These are phyloP conservation scores for Pouteria campechiana DNA, from an alignment of 179 eudicot species.

Conservation along the genomic window DNA sequence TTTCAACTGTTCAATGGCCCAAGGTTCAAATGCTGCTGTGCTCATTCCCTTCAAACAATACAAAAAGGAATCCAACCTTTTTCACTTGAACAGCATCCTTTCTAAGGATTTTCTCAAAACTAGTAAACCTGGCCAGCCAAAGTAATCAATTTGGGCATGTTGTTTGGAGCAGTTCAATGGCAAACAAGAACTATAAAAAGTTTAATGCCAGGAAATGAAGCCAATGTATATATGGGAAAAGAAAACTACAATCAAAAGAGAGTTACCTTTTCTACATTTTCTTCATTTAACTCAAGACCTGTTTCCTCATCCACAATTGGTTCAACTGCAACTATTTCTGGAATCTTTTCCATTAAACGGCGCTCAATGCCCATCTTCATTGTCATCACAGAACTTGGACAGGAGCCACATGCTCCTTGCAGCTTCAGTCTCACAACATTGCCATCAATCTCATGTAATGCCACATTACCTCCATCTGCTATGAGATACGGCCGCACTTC, in stretches of 20 bases:
- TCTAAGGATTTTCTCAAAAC: too few relatives aligned
- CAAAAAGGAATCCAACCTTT: too few relatives aligned
- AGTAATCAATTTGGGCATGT: too few relatives aligned
- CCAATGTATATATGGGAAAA: not conserved
- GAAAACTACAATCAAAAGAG: not conserved
- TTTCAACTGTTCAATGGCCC: too few relatives aligned
- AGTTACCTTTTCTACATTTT: conserved; percentile 82
- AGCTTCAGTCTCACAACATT: conserved; percentile 70
- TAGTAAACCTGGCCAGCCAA: too few relatives aligned
- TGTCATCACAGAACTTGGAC: conserved; percentile 85
- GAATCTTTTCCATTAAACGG: conserved; percentile 84
- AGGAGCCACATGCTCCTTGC: conserved; percentile 98
- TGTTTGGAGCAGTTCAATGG: too few relatives aligned
- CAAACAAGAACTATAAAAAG: too few relatives aligned
- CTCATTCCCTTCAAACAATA: too few relatives aligned
- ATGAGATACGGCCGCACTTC: conserved; percentile 91
- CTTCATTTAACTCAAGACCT: conserved; percentile 89
- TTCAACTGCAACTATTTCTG: conserved; percentile 90
- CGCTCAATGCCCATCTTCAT: conserved; percentile 96
- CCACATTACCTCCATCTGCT: conserved; percentile 98
- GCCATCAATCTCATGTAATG: conserved; percentile 85
- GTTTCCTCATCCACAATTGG: conserved; percentile 83
- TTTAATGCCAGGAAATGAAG: too few relatives aligned
- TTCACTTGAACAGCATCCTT: too few relatives aligned
- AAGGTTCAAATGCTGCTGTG: too few relatives aligned